A percentile compares a stretch with the other conserved stretches of the same genome.
Evolutionary conservation across 495 filamentous ascomycete genomes (phyloP).

Genomic region (Hypoxylon trugodes): DNA sequence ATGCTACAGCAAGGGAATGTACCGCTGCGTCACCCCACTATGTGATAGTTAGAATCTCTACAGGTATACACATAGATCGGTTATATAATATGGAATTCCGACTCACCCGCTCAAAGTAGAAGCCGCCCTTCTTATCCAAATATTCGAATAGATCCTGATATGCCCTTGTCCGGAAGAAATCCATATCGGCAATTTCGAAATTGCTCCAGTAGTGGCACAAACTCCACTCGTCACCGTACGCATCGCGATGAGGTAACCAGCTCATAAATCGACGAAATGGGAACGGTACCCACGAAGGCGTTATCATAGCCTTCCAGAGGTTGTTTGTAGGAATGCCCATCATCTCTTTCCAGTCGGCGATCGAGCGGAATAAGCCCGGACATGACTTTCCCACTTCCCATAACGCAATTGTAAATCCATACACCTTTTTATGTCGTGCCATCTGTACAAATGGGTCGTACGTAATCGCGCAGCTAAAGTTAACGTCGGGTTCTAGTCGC

Average conservation of each 20-base stretch:
- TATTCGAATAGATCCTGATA: constrained; percentile 54
- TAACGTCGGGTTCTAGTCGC: constrained; percentile 52
- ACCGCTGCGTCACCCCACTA: constrained; percentile 58
- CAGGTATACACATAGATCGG: neutral
- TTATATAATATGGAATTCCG: neutral
- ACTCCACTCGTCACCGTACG: constrained; percentile 47
- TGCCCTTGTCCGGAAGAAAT: constrained; percentile 52
- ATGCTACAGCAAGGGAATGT: constrained; percentile 51
- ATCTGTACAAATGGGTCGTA: constrained; percentile 57
- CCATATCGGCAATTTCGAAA: constrained; percentile 57
- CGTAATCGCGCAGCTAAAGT: constrained; percentile 54
- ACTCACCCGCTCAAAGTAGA: constrained; percentile 54
- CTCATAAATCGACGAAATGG: constrained; percentile 43
- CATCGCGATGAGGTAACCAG: constrained; percentile 42
- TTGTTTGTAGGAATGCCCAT: constrained; percentile 35
- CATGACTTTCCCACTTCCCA: constrained; percentile 55
- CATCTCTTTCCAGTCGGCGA: constrained; percentile 45
- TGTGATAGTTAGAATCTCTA: neutral
- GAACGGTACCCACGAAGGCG: constrained; percentile 43
- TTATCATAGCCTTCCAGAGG: constrained; percentile 43
- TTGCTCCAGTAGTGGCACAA: constrained; percentile 59
- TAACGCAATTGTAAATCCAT: constrained; percentile 53
- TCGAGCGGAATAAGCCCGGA: constrained; percentile 49
- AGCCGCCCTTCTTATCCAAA: constrained; percentile 54
- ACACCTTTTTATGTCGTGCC: constrained; percentile 54